phyloP scores from a whole-genome alignment of 1,284 basidiomycete genomes.

The Puccinia polysora region DNA sequence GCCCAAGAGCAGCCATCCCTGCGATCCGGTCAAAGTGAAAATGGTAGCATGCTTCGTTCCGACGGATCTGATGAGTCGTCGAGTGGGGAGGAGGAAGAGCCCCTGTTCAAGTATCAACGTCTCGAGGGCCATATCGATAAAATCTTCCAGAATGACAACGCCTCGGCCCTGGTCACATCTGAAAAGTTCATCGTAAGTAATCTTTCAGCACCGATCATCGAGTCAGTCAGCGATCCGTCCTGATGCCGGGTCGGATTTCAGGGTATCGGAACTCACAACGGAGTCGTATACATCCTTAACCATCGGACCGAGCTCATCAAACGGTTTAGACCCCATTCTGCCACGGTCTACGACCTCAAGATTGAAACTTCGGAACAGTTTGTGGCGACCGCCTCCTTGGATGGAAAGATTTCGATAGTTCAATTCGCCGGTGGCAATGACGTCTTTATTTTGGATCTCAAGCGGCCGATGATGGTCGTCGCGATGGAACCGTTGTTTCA shows the following conservation, averaged over 20 bases:
- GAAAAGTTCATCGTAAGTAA: slow-evolving; percentile 67
- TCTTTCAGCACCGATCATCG: no score
- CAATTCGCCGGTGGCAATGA: slow-evolving; percentile 72
- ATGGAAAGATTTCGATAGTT: slow-evolving; percentile 86
- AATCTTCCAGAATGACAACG: slow-evolving; percentile 54
- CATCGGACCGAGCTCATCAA: slow-evolving; percentile 76
- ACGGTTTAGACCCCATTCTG: slow-evolving; percentile 86
- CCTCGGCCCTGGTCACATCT: slow-evolving; percentile 73
- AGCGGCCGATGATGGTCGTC: slow-evolving; percentile 83
- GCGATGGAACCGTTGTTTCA: slow-evolving; percentile 87
- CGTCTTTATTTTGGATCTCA: slow-evolving; percentile 78
- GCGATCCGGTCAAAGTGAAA: no score
- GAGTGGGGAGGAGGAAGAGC: slow-evolving; percentile 48
- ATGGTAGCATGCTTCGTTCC: neutral
- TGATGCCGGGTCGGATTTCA: neutral
- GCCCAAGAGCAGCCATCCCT: neutral
- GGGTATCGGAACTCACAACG: slow-evolving; percentile 82
- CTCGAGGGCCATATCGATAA: slow-evolving; percentile 70
- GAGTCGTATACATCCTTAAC: slow-evolving; percentile 81
- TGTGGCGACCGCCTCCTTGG: slow-evolving; percentile 85
- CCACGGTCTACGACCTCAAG: slow-evolving; percentile 77
- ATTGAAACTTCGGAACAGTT: slow-evolving; percentile 83
- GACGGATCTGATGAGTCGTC: slow-evolving; percentile 42
- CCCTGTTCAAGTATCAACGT: slow-evolving; percentile 78
- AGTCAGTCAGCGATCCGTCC: neutral